Base-by-base conservation (phyloP, 768 basidiomycete species). In the Podaxis rugospora region DNA sequence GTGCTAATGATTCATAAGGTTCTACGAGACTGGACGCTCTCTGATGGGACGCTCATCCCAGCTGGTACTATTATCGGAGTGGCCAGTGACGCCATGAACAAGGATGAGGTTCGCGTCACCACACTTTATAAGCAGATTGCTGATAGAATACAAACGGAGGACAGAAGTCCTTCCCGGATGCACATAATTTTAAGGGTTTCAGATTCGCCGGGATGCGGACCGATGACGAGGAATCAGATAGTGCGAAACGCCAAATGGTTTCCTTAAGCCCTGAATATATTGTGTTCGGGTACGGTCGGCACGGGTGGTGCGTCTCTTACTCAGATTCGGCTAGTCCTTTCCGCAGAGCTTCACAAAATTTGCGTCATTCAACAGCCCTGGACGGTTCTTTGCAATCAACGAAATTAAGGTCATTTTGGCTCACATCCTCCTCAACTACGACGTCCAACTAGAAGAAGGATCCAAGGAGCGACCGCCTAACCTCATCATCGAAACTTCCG, bases 371-470 rank as follows among this genome's bases (percentile, higher is more conserved):
- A 13, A 16, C 46, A 69, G 68, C 53, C 71, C 75, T 23, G 72
- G 77, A 23, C 72, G 79, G 1, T 78, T 80, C 68, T 76, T 81
- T 61, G 78, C 75, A 3, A 72, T 75, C 0, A 70, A 64, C 13
- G 75, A 76, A 59, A 57, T 83, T 50, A 81, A 82, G 59, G 62
- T 70, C 0, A 76, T 82, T 70, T 63, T 83, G 49, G 78, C 78
- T 0, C 71, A 80, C 40, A 62, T 80, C 28, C 58, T 82, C 14
- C 16, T 69, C 57, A 70, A 71, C 51, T 78, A 75, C 63, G 77
- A 77, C 61, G 63, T 79, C 27, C 75, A 75, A 64, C 62, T 74
- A 10, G 52, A 60, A 16, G 39, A 42, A 42, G 50, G 55, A 25
- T 58, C 62, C 2, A 47, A 28, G 51, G 40, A 51, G 11, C 55